Conservation (phyloP, 225 moss, liverwort and hornwort genomes). For the Bryum argenteum region DNA sequence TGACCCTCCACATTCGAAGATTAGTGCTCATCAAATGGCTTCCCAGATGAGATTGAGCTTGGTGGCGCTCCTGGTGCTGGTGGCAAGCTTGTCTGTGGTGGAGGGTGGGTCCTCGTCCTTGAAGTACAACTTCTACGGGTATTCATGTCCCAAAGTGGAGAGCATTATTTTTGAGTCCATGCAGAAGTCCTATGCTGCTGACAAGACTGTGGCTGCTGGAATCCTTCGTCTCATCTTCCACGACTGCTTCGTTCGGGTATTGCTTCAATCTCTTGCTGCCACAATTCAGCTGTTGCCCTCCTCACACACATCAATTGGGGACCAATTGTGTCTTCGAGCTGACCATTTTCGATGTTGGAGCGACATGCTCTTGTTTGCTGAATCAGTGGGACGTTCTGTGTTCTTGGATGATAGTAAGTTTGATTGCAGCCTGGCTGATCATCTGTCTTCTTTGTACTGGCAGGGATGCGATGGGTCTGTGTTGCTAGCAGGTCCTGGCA, state of each 20-base stretch:
- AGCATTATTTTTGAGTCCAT: conserved; percentile 26
- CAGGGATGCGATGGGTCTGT: conserved; percentile 52
- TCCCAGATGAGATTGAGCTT: not conserved
- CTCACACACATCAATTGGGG: too few relatives aligned
- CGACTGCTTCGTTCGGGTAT: conserved; percentile 43
- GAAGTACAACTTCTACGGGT: conserved; percentile 1
- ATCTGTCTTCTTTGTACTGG: not conserved
- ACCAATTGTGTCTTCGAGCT: too few relatives aligned
- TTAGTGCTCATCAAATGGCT: conserved; percentile 11
- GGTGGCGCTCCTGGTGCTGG: conserved; percentile 20
- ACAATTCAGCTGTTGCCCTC: too few relatives aligned
- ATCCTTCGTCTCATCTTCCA: conserved; percentile 47
- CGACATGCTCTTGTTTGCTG: too few relatives aligned
- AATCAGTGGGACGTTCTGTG: not conserved
- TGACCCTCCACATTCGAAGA: not conserved
- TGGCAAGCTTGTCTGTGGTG: conserved; percentile 1
- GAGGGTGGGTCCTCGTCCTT: conserved; percentile 4
- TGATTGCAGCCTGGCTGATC: not conserved
- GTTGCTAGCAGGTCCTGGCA: conserved; percentile 20
- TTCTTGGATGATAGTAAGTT: too few relatives aligned
- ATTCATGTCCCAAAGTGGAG: conserved; percentile 25
- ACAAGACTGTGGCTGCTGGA: conserved; percentile 40
- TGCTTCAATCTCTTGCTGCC: too few relatives aligned
- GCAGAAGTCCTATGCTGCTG: not conserved
- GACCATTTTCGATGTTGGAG: too few relatives aligned